Conservation (phyloP, 164 flowering plant genomes). For the Cinnamomum chago region DNA sequence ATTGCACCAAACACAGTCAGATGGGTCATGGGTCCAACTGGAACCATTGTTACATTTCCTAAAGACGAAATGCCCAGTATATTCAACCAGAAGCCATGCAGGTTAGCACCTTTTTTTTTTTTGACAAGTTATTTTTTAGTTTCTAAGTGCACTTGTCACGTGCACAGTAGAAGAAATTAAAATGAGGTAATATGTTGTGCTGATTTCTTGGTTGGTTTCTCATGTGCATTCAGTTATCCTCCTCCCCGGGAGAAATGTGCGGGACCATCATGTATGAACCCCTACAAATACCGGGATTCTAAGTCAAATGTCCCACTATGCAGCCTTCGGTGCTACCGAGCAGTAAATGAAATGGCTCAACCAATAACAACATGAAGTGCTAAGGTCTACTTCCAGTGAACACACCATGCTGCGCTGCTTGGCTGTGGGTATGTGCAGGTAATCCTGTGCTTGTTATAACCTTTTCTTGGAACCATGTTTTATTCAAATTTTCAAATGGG, state of each 20-base stretch:
- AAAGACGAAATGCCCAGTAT: slow-evolving; percentile 72
- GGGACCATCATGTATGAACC: slow-evolving; percentile 54
- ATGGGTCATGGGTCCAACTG: slow-evolving; percentile 65
- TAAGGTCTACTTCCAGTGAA: slow-evolving; percentile 11
- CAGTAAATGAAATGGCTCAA: slow-evolving; percentile 34
- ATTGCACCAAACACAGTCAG: slow-evolving; percentile 60
- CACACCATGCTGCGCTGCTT: neutral
- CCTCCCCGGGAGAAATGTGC: slow-evolving; percentile 79
- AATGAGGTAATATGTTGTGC: neutral
- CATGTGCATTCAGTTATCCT: slow-evolving; percentile 48
- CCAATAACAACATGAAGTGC: slow-evolving; percentile 28
- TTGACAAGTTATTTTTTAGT: neutral
- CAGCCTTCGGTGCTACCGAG: slow-evolving; percentile 74
- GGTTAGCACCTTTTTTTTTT: slow-evolving; percentile 33
- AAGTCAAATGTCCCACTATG: slow-evolving; percentile 72
- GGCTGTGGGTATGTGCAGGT: neutral
- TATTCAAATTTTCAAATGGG: too few species aligned
- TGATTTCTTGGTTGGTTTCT: neutral
- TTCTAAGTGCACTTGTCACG: neutral
- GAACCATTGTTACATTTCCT: slow-evolving; percentile 70
- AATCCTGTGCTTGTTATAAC: neutral
- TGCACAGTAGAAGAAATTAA: neutral
- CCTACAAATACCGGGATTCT: slow-evolving; percentile 72
- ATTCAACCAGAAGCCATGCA: slow-evolving; percentile 59
- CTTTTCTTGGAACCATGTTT: too few species aligned